Evolutionary conservation across 345 rosid genomes (phyloP).

Genomic region (Hevea brasiliensis): DNA sequence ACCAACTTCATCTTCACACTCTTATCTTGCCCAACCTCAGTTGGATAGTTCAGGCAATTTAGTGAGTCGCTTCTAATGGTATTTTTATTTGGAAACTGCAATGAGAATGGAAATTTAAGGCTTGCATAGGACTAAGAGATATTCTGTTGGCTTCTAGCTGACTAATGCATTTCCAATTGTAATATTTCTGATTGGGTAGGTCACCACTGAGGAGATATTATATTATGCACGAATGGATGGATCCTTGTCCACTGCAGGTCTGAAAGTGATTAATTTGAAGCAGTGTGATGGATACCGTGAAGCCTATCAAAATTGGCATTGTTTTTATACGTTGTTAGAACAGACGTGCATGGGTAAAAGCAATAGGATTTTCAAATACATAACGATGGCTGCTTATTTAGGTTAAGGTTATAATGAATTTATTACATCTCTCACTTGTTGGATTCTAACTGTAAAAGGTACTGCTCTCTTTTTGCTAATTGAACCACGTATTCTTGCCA

Average conservation of each 20-base stretch:
- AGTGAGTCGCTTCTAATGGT: neutral
- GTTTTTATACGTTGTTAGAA: no score
- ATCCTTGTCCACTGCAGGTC: neutral
- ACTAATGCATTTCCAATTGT: neutral
- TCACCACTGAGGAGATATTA: neutral
- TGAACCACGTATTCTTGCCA: no score
- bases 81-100: neutral
- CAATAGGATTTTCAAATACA: no score
- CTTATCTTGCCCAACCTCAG: neutral
- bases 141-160: slow-evolving; percentile 2
- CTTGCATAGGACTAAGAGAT: slow-evolving; percentile 6
- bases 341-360: no score
- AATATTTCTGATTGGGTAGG: neutral
- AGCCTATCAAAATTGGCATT: neutral
- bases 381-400: no score
- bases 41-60: slow-evolving; percentile 1
- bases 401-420: no score
- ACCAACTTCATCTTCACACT: slow-evolving; percentile 26
- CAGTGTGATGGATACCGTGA: neutral
- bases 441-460: no score
- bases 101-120: neutral
- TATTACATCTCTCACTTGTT: no score
- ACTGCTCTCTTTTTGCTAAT: no score
- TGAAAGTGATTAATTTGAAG: slow-evolving; percentile 4
- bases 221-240: slow-evolving; percentile 2